phyloP scores from a whole-genome alignment of 805 yeast genomes.

The Saccharomyces jurei region DNA sequence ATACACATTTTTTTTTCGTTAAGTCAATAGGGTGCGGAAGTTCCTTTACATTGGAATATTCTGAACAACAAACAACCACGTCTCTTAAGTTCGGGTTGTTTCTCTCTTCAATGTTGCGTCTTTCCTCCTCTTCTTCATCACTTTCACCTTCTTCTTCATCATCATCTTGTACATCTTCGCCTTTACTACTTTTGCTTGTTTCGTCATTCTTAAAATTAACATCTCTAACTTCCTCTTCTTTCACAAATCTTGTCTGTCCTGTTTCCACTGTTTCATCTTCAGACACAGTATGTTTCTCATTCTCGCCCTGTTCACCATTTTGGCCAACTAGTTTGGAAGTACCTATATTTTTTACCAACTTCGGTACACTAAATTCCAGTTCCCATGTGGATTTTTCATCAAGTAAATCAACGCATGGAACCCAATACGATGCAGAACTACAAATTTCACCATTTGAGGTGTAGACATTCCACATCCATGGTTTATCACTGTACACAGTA shows the following conservation, averaged over 20 bases:
- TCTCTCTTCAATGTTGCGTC: neutral
- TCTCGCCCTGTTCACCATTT: conserved; percentile 28
- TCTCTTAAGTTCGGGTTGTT: conserved; percentile 34
- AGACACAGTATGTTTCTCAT: conserved; percentile 5
- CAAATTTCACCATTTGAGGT: conserved; percentile 74
- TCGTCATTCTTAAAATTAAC: neutral
- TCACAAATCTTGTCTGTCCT: neutral
- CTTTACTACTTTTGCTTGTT: conserved; percentile 11
- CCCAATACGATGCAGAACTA: conserved; percentile 89
- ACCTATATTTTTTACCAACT: conserved; percentile 65
- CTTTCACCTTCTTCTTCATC: conserved; percentile 25
- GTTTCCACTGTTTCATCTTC: conserved; percentile 13
- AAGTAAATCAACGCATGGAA: conserved; percentile 86
- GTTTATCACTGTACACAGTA: conserved; percentile 32
- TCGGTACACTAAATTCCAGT: conserved; percentile 74
- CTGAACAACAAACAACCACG: conserved; percentile 62
- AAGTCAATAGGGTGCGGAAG: conserved; percentile 68
- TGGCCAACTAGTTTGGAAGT: conserved; percentile 31
- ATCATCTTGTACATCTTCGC: conserved; percentile 27
- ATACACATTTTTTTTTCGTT: conserved; percentile 65
- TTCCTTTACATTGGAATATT: conserved; percentile 55
- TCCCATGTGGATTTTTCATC: conserved; percentile 93
- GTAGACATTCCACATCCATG: conserved; percentile 70
- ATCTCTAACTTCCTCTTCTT: neutral
- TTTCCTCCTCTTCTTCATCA: conserved; percentile 23